phyloP scores from a whole-genome alignment of 768 basidiomycete species.

The Porphyrellus cyaneotinctus region DNA sequence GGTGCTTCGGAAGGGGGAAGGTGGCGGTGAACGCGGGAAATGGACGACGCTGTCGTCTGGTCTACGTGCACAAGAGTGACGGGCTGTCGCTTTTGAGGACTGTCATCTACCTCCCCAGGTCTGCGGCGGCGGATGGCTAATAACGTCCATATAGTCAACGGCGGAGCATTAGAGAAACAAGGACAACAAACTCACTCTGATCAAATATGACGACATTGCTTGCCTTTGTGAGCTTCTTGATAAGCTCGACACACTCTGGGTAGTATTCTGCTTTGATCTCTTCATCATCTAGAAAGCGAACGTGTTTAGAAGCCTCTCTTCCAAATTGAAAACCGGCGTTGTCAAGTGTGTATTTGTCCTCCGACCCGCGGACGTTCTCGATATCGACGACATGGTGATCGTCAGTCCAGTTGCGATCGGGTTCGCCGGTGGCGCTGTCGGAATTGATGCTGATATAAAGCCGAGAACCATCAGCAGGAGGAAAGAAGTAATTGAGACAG shows the following conservation, averaged over 20 bases:
- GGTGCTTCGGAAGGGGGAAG: constrained; percentile 39
- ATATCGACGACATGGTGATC: constrained; percentile 18
- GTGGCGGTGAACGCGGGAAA: constrained; percentile 42
- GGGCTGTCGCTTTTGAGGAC: constrained; percentile 42
- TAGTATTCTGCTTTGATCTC: constrained; percentile 39
- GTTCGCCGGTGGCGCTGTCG: constrained; percentile 12
- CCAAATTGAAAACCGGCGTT: constrained; percentile 36
- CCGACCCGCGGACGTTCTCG: constrained; percentile 34
- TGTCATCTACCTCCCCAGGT: constrained; percentile 34
- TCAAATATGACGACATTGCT: constrained; percentile 39
- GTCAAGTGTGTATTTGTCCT: constrained; percentile 30
- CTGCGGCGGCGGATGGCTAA: constrained; percentile 42
- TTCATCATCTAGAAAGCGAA: constrained; percentile 32
- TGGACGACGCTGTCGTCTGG: constrained; percentile 39
- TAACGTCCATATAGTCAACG: background rate
- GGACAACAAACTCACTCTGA: constrained; percentile 29
- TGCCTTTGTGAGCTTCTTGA: constrained; percentile 40
- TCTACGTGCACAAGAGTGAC: constrained; percentile 43
- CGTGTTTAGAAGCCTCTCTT: constrained; percentile 21
- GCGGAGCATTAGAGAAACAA: background rate
- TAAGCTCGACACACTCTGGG: constrained; percentile 34
- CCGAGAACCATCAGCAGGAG: constrained; percentile 19
- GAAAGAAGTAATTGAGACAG: constrained; percentile 15
- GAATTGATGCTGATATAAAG: constrained; percentile 16
- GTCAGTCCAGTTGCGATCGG: constrained; percentile 20